Percentiles rank a stretch among this genome's conserved stretches.
These are phyloP conservation scores for Pyropia haitanensis DNA, from an alignment of 23 red algal genomes.

Conservation along the genomic window DNA sequence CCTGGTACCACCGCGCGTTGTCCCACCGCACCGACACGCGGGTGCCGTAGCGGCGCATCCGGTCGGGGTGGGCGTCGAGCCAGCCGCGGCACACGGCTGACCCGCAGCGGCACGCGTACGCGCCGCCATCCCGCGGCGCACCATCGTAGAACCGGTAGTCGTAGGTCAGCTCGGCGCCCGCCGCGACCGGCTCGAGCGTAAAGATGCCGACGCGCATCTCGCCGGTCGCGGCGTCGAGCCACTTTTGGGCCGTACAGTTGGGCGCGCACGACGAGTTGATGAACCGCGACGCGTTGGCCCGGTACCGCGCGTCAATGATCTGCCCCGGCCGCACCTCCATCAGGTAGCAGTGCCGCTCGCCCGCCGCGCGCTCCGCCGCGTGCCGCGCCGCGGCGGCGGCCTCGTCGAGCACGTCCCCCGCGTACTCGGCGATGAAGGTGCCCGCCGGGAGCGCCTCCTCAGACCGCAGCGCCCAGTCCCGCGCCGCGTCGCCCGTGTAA, in stretches of 20 bases:
- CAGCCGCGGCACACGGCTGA: slow-evolving; percentile 46
- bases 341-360: slow-evolving; percentile 74
- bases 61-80: slow-evolving; percentile 35
- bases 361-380: slow-evolving; percentile 15
- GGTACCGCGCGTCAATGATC: slow-evolving; percentile 66
- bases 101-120: slow-evolving; percentile 54
- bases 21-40: slow-evolving; percentile 18
- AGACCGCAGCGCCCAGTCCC: slow-evolving; percentile 67
- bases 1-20: neutral
- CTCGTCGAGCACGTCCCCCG: slow-evolving; percentile 81
- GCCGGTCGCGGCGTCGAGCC: slow-evolving; percentile 51
- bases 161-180: slow-evolving; percentile 86
- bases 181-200: slow-evolving; percentile 49
- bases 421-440: slow-evolving; percentile 81
- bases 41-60: slow-evolving; percentile 34
- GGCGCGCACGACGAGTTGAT: slow-evolving; percentile 92
- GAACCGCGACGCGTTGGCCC: slow-evolving; percentile 74
- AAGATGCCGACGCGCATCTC: slow-evolving; percentile 90
- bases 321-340: slow-evolving; percentile 72
- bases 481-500: slow-evolving; percentile 44
- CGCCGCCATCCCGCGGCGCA: slow-evolving; percentile 29
- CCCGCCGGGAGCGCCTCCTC: slow-evolving; percentile 36
- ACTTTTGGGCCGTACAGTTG: slow-evolving; percentile 83
- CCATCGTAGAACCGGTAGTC: slow-evolving; percentile 87
- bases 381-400: slow-evolving; percentile 37